Evolutionary conservation across 2,329 filamentous ascomycete species (phyloP), one percentile per base, ranked within the genome.

Genomic region (Botryotinia globosa): DNA sequence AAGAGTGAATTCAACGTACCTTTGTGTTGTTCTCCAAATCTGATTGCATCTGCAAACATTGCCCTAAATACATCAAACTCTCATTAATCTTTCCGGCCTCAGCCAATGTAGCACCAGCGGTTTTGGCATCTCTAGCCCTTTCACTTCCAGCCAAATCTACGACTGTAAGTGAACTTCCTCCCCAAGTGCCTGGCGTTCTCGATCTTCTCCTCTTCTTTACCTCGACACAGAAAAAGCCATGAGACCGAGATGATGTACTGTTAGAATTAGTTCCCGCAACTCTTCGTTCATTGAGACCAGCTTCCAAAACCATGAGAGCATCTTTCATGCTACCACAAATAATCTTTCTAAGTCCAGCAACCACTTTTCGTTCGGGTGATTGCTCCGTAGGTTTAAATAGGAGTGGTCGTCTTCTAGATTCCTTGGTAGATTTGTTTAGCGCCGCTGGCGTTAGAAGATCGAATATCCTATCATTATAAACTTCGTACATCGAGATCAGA

Each of bases 81-180:
- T 98, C 94, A 80, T 99, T 99, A 81, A 99, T 99, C 83, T 98
- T 98, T 70, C 96, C 96, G 51, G 95, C 96, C 83, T 99, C 96
- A 0, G 92, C 95, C 22, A 99, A 87, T 0, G 95, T 98, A 6
- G 94, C 91, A 20, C 96, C 96, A 0, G 94, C 92, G 0, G 96
- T 98, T 85, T 98, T 98, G 39, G 96, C 94, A 75, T 96, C 94
- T 74, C 94, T 88, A 25, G 95, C 95, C 74, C 96, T 90, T 83
- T 99, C 96, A 74, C 96, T 98, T 22, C 94, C 95, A 29, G 95
- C 95, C 69, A 98, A 85, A 81, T 98, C 95, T 63, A 97, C 95
- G 75, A 98, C 91, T 0, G 94, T 97, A 44, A 98, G 84, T 1
- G 90, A 90, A 80, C 90, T 94, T 70, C 92, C 91, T 10, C 86